Conservation (phyloP, 1,284 basidiomycete genomes). For the Hortiboletus rubellus region DNA sequence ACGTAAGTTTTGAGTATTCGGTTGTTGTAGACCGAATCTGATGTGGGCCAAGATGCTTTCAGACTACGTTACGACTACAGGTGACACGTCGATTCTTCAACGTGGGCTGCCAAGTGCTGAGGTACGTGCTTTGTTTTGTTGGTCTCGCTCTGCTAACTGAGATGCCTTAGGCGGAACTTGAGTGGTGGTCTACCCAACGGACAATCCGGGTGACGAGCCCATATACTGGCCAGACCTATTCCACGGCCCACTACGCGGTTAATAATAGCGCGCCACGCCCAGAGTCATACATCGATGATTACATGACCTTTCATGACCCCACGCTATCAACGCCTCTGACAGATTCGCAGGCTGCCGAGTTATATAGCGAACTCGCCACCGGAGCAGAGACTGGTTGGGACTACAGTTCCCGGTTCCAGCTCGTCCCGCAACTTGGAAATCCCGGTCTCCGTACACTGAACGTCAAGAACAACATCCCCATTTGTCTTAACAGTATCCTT, state of each 20-base stretch:
- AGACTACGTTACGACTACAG: constrained; percentile 58
- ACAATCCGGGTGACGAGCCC: constrained; percentile 75
- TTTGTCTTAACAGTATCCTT: constrained; percentile 85
- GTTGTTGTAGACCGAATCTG: neutral
- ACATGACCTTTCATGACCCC: constrained; percentile 69
- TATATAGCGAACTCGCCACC: constrained; percentile 89
- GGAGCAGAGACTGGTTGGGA: constrained; percentile 84
- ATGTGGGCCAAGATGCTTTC: constrained; percentile 56
- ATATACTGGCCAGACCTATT: constrained; percentile 63
- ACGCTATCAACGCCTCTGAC: constrained; percentile 55
- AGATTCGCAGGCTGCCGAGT: constrained; percentile 55
- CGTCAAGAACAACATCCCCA: constrained; percentile 66
- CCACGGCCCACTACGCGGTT: constrained; percentile 73
- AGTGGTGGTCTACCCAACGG: constrained; percentile 82
- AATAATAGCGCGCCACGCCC: constrained; percentile 87
- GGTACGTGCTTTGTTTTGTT: constrained; percentile 30
- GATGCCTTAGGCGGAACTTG: constrained; percentile 62
- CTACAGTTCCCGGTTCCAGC: constrained; percentile 44
- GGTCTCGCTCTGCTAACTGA: constrained; percentile 37
- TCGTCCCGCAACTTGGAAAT: constrained; percentile 49
- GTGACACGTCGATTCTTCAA: constrained; percentile 62
- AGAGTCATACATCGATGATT: constrained; percentile 81
- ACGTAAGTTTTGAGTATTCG: constrained; percentile 43
- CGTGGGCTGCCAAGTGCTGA: constrained; percentile 66
- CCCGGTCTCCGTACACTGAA: constrained; percentile 72